A percentile compares a stretch with the other conserved stretches of the same genome.
Conservation (phyloP, 164 flowering plant genomes). For the Platanus orientalis region DNA sequence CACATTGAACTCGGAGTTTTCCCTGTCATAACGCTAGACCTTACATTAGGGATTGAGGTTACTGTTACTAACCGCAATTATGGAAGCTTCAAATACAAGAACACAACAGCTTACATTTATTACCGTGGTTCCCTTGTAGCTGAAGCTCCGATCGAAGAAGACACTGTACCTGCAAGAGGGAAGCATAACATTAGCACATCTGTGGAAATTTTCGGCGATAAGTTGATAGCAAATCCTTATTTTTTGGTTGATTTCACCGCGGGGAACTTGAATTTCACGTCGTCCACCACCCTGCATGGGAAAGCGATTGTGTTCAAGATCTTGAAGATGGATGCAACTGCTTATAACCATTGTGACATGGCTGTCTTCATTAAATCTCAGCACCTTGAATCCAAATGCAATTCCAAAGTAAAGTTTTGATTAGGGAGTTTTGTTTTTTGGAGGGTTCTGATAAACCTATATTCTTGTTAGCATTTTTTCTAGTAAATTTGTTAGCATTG, state of each 20-base stretch:
- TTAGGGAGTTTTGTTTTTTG: too few relatives aligned
- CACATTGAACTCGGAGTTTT: constrained; percentile 9
- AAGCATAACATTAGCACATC: constrained; percentile 22
- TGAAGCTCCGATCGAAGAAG: constrained; percentile 22
- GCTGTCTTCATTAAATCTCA: constrained; percentile 19
- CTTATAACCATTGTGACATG: constrained; percentile 28
- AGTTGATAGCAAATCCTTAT: constrained; percentile 19
- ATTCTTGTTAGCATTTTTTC: too few relatives aligned
- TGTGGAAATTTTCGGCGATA: constrained; percentile 17
- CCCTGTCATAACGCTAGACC: constrained; percentile 14
- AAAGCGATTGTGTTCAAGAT: constrained; percentile 28
- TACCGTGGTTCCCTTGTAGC: constrained; percentile 26
- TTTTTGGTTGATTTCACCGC: constrained; percentile 17
- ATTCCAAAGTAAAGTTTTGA: constrained; percentile 31
- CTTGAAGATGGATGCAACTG: constrained; percentile 28
- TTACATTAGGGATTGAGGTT: constrained; percentile 23
- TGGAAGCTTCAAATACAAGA: constrained; percentile 38
- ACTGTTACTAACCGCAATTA: constrained; percentile 35
- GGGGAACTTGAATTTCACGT: constrained; percentile 33
- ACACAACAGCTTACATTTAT: constrained; percentile 20
- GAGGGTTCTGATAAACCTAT: too few relatives aligned
- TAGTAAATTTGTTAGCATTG: background rate
- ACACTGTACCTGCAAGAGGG: constrained; percentile 25
- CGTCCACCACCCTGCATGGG: constrained; percentile 29
- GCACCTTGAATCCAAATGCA: constrained; percentile 25